Evolutionary conservation across 768 basidiomycete genomes (phyloP), one percentile per base, ranked within the genome.

Genomic region (Suillus luteus): DNA sequence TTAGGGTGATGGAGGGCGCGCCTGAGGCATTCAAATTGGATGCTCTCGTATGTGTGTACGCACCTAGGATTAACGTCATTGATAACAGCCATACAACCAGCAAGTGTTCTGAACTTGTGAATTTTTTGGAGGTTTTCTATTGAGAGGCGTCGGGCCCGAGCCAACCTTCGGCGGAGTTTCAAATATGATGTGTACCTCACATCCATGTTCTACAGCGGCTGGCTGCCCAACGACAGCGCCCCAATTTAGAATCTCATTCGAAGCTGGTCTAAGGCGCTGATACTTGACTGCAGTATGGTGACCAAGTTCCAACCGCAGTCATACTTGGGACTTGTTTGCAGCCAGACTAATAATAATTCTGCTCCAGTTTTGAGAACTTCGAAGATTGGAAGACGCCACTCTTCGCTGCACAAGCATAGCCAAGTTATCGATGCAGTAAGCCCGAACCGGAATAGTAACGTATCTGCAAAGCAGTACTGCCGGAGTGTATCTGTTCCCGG

Each of bases 371-470:
- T 17, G 19, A 19, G 19, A n/a, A n/a, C 44, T n/a, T 44, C 44
- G 44, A 44, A 44, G 4, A n/a, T 3, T 27, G 27, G 27, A 27
- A 27, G 41, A 44, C 19, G 22, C 48, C 48, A 27, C 14, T 49
- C 3, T 8, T 24, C 14, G 48, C 48, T 81, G 31, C 31, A 31
- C 3, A 24, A 71, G 83, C 37, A 95, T 92, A 73, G 91, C 17
- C 27, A 27, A 27, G 27, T 54, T 9, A 1, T 31, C 15, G 27
- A 31, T 31, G 52, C 31, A 33, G 52, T 15, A 52, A 46, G 4
- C 33, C 33, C 33, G 33, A 35, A 52, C 27, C 4, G 17, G 27
- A 52, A 52, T 17, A 31, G 15, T 8, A 17, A 3, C 8, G 33
- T 6, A 19, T 11, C 51, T 17, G 10, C 51, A 17, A 35, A 27